These are phyloP conservation scores for Gossypium mustelinum DNA, from an alignment of 345 rosid genomes.

Conservation along the genomic window DNA sequence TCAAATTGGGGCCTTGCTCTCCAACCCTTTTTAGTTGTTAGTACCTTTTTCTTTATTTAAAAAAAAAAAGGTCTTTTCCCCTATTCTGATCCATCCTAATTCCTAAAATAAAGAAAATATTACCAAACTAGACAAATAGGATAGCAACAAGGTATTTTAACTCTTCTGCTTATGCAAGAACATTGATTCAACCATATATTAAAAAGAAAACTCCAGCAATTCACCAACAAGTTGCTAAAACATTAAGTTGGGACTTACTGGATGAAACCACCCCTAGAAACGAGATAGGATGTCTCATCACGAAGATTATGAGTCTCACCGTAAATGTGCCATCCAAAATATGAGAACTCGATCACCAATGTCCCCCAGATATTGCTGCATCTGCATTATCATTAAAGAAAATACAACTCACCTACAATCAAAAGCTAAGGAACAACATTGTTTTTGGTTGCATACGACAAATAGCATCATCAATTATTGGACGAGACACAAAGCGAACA, in stretches of 20 bases:
- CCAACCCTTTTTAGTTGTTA: not conserved
- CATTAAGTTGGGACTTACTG: constrained; percentile 44
- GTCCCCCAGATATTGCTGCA: constrained; percentile 52
- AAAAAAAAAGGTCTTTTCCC: no score
- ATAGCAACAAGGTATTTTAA: not conserved
- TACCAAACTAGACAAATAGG: not conserved
- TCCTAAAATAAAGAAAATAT: not conserved
- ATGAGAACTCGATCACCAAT: constrained; percentile 70
- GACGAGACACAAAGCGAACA: not conserved
- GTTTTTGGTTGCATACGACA: not conserved
- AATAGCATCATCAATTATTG: not conserved
- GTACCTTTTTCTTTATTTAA: no score
- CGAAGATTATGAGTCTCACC: constrained; percentile 78
- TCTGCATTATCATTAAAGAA: constrained; percentile 25
- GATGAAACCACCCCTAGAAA: constrained; percentile 70
- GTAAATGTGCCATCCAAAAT: constrained; percentile 75
- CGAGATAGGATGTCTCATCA: constrained; percentile 77
- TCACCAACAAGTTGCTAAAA: not conserved
- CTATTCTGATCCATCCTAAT: not conserved
- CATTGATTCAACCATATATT: not conserved
- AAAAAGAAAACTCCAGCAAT: not conserved
- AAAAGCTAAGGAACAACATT: constrained; percentile 1
- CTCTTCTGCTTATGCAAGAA: not conserved
- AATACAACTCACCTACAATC: not conserved
- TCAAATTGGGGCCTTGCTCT: not conserved